phyloP scores from a whole-genome alignment of 352 stramenopile genomes.

The Aphanomyces invadans region DNA sequence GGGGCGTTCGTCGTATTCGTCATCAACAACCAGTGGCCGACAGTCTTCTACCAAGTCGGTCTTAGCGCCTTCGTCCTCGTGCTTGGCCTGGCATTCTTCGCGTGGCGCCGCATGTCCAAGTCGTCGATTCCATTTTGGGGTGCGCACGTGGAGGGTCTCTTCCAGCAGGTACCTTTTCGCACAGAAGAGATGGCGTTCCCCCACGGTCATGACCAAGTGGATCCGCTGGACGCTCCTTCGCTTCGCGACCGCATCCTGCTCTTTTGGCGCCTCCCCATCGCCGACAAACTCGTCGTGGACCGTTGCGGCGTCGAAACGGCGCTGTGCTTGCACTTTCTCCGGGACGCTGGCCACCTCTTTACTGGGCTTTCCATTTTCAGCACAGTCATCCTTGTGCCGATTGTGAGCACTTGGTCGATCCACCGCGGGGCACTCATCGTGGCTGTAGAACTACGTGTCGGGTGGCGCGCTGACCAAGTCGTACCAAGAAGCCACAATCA shows the following conservation, averaged over 20 bases:
- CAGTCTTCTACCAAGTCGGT: constrained; percentile 51
- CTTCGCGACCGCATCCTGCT: constrained; percentile 35
- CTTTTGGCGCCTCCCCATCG: constrained; percentile 39
- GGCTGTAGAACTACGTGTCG: constrained; percentile 53
- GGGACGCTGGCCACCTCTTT: constrained; percentile 55
- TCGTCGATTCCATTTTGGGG: constrained; percentile 53
- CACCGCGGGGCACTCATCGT: background rate
- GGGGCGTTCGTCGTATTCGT: constrained; percentile 32
- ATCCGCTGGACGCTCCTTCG: constrained; percentile 26
- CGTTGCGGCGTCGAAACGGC: constrained; percentile 59
- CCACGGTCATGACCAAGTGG: background rate
- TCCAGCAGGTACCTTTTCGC: constrained; percentile 37
- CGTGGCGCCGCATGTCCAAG: constrained; percentile 42
- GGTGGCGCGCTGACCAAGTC: constrained; percentile 39
- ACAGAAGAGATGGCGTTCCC: background rate
- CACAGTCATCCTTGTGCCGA: constrained; percentile 49
- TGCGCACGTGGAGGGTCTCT: constrained; percentile 44
- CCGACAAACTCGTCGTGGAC: constrained; percentile 46
- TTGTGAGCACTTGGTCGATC: constrained; percentile 37
- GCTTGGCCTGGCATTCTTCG: constrained; percentile 47
- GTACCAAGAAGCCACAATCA: constrained; percentile 69
- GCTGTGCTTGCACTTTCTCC: constrained; percentile 52
- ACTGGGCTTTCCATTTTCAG: constrained; percentile 54
- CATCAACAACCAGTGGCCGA: constrained; percentile 49
- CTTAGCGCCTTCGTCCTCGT: constrained; percentile 53